phyloP scores from a whole-genome alignment of 108 stramenopile genomes.

The Pseudonitzschia multiseries region DNA sequence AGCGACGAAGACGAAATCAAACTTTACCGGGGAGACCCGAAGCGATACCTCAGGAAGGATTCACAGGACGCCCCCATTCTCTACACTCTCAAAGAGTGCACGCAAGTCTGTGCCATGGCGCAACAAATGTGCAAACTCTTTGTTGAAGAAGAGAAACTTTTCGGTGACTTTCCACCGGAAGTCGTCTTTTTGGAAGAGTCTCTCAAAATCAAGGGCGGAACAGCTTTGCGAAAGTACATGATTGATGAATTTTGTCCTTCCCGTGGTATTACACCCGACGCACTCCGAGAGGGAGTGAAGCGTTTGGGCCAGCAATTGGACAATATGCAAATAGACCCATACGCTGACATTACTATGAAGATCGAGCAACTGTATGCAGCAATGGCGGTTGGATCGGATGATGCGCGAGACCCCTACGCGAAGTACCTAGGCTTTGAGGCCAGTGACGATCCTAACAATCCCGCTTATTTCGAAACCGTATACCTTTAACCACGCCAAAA shows the following conservation, averaged over 20 bases:
- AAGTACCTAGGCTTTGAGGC: constrained; percentile 41
- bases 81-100: constrained; percentile 67
- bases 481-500: constrained; percentile 72
- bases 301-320: constrained; percentile 69
- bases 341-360: constrained; percentile 72
- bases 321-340: constrained; percentile 87
- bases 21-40: constrained; percentile 70
- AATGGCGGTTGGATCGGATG: constrained; percentile 75
- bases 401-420: constrained; percentile 68
- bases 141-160: constrained; percentile 54
- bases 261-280: constrained; percentile 65
- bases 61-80: constrained; percentile 73
- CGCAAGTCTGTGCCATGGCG: constrained; percentile 71
- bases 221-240: constrained; percentile 73
- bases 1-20: constrained; percentile 51
- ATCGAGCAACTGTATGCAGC: constrained; percentile 63
- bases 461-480: constrained; percentile 84
- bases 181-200: constrained; percentile 73
- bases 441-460: constrained; percentile 42
- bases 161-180: constrained; percentile 70
- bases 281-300: constrained; percentile 72
- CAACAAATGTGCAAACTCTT: constrained; percentile 77
- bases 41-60: constrained; percentile 45
- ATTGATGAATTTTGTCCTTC: constrained; percentile 78
- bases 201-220: constrained; percentile 67